Conservation (phyloP, 1,284 basidiomycete species). For the Gomphus bonarii region DNA sequence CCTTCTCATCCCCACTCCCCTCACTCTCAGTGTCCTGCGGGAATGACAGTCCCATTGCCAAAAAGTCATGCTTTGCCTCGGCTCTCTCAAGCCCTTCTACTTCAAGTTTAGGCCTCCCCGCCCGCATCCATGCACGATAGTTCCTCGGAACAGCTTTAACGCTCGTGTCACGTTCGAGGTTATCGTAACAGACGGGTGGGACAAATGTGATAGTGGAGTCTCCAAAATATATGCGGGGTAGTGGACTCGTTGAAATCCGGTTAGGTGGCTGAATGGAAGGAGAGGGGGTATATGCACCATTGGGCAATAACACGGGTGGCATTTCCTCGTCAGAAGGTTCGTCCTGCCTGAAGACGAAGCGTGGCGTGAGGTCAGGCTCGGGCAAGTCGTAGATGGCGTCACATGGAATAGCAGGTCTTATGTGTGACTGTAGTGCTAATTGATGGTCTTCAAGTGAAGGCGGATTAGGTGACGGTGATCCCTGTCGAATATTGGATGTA, state of each 20-base stretch:
- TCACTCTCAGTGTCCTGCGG: neutral
- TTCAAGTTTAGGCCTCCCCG: slow-evolving; percentile 7
- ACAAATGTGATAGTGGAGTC: slow-evolving; percentile 1
- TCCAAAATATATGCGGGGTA: slow-evolving; percentile 10
- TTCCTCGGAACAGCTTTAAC: slow-evolving; percentile 5
- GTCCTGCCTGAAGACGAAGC: slow-evolving; percentile 1
- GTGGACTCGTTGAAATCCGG: neutral
- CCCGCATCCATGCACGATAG: slow-evolving; percentile 7
- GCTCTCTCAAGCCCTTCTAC: slow-evolving; percentile 4
- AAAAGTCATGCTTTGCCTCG: slow-evolving; percentile 5
- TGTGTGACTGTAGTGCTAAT: neutral
- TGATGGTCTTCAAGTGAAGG: neutral
- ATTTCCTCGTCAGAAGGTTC: neutral
- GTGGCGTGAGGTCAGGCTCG: neutral
- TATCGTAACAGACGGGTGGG: neutral
- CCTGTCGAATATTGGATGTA: slow-evolving; percentile 2
- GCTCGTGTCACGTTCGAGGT: neutral
- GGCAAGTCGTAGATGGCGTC: slow-evolving; percentile 2
- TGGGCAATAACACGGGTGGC: neutral
- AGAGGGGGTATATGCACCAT: neutral
- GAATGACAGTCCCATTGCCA: neutral
- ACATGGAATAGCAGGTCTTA: neutral
- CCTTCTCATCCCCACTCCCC: neutral
- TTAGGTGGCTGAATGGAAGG: neutral
- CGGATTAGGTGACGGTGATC: neutral